Evolutionary conservation across 2,329 filamentous ascomycete genomes (phyloP), one percentile per base, ranked within the genome.

Genomic region (Aurifilum marmelostoma): DNA sequence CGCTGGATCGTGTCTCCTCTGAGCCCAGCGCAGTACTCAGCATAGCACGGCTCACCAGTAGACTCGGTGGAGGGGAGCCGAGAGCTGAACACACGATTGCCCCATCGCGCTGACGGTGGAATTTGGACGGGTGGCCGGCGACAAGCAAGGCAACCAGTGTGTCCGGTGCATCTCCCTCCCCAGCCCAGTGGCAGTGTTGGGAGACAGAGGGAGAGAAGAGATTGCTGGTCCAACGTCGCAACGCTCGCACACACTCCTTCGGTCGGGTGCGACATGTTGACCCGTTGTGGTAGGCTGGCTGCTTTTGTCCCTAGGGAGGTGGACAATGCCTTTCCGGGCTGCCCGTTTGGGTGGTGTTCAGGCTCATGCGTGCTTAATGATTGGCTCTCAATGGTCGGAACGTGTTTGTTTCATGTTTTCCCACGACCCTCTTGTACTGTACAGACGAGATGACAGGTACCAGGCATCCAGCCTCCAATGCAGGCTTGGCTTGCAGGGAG

Each of bases 401-500:
- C 54, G 56, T 67, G n/a, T 71, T 67, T 21, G 69, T 71, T 71
- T 69, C 56, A 56, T 56, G 43, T 60, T 52, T 16, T 56, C 66
- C 43, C 66, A 67, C 21, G 41, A 27, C 34, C 52, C 68, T 59
- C 24, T n/a, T n/a, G n/a, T n/a, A n/a, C n/a, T 54, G 63, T 43
- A 32, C 61, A 69, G 56, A 69, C 67, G 67, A 69, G 64, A 63
- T 65, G 69, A 65, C 41, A 54, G 39, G 41, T 59, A 6, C 54
- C 63, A 52, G 47, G 43, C 54, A n/a, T n/a, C 32, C 58, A 34
- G 54, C 18, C 12, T 21, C 5, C n/a, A 7, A 21, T 34, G 29
- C 43, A 32, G 50, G 50, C 47, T 47, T 9, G 41, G 43, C 43
- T 14, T 59, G 52, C 50, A 63, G 58, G 60, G 32, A 56, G 8